phyloP scores from a whole-genome alignment of 306 rosid genomes.

The Ammopiptanthus mongolicus region DNA sequence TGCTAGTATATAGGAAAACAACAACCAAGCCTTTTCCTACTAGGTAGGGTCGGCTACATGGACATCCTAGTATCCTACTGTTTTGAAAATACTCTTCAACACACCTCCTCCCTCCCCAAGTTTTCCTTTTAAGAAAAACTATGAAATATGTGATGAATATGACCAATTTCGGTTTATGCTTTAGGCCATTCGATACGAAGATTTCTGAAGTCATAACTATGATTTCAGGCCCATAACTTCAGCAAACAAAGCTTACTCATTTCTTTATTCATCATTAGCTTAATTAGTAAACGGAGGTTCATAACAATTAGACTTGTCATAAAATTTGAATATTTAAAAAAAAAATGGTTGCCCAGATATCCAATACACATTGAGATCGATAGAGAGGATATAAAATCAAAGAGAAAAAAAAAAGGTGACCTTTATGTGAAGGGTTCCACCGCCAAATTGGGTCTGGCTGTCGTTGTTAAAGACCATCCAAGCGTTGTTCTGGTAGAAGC shows the following conservation, averaged over 20 bases:
- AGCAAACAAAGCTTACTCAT: neutral
- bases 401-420: constrained; percentile 24
- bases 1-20: no score
- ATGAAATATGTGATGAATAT: neutral
- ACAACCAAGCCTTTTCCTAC: no score
- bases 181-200: neutral
- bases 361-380: neutral
- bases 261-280: neutral
- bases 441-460: constrained; percentile 58
- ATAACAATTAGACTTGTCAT: neutral
- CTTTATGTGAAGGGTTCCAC: constrained; percentile 92
- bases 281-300: neutral
- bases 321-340: neutral
- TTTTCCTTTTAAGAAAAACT: neutral
- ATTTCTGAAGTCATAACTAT: neutral
- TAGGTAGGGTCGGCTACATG: no score
- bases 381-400: neutral
- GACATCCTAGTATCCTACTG: neutral
- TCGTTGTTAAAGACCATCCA: constrained; percentile 86
- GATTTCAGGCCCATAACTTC: neutral
- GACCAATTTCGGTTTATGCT: neutral
- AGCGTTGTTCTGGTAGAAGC: constrained; percentile 72
- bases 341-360: neutral
- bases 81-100: neutral
- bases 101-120: neutral